Evolutionary conservation across 208 protist genomes (phyloP).

Genomic region (Entamoeba histolytica): DNA sequence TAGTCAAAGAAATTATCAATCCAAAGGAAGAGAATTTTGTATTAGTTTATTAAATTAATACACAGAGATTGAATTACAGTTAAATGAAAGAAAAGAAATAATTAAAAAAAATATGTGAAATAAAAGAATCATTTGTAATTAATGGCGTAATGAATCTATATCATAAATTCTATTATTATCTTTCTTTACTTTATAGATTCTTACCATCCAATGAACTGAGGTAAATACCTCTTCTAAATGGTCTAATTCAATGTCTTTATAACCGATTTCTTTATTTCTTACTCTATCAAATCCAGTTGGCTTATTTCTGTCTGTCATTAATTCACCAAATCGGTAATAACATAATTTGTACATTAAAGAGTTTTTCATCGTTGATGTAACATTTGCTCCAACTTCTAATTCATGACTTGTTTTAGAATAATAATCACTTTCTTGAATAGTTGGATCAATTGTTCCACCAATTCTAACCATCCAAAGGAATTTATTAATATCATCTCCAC

Average conservation of each 20-base stretch:
- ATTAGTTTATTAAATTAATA: no score
- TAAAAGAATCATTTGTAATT: no score
- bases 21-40: no score
- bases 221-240: constrained; percentile 58
- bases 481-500: constrained; percentile 76
- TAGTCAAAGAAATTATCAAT: no score
- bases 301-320: background rate
- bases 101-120: no score
- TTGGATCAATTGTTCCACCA: background rate
- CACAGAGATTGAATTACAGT: no score
- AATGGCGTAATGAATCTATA: background rate
- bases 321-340: constrained; percentile 50
- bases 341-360: constrained; percentile 68
- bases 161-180: constrained; percentile 19
- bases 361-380: constrained; percentile 44
- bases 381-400: constrained; percentile 39
- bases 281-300: background rate
- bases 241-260: constrained; percentile 11
- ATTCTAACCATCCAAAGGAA: constrained; percentile 77
- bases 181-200: constrained; percentile 77
- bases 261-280: background rate
- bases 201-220: constrained; percentile 70
- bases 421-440: constrained; percentile 54
- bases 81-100: no score
- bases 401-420: constrained; percentile 36